Base-by-base conservation (phyloP, 306 rosid species). In the Acacia acuminata region DNA sequence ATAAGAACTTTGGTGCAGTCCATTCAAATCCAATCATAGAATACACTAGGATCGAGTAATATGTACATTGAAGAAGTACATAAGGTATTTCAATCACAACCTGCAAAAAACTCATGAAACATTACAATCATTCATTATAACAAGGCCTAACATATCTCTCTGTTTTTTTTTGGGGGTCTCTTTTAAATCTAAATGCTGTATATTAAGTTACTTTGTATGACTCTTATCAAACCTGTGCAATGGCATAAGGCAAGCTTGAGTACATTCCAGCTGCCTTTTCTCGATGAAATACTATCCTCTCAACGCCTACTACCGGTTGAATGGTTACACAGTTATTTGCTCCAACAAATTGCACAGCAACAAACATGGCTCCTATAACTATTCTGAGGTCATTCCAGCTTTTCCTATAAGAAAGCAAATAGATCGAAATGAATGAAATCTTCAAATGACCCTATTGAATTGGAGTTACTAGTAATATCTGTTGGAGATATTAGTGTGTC, bases 191-290 rank as follows among this genome's bases (percentile, higher is more conserved):
- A 20, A 58, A 20, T 55, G 38, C 7, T 36, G 7, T 36, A 5
- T 36, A 36, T 36, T 0, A 36, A 36, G 38, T 36, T 36, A 36
- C 7, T 36, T 4, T 4, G 6, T 36, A 0, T 36, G 6, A 4
- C 5, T 0, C 38, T 36, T 36, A 5, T 5, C 14, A 82, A 50
- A 89, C 98, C 93, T 90, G 98, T 45, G 96, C 92, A 27, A 96
- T 67, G 82, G 99, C 99, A 80, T 96, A 94, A 50, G 98, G 98
- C 30, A 96, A 85, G 56, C 98, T 96, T 16, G 98, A 83, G 78
- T 96, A 96, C 97, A 96, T 89, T 76, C 98, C 98, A 8, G 99
- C 96, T 25, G 99, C 98, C 68, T 87, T 90, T 90, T 96, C 99
- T 70, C 98, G 55, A 82, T 92, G 94, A 81, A 93, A 96, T 12